Evolutionary conservation across 495 filamentous ascomycete species (phyloP).

Genomic region (Collariella sp.): DNA sequence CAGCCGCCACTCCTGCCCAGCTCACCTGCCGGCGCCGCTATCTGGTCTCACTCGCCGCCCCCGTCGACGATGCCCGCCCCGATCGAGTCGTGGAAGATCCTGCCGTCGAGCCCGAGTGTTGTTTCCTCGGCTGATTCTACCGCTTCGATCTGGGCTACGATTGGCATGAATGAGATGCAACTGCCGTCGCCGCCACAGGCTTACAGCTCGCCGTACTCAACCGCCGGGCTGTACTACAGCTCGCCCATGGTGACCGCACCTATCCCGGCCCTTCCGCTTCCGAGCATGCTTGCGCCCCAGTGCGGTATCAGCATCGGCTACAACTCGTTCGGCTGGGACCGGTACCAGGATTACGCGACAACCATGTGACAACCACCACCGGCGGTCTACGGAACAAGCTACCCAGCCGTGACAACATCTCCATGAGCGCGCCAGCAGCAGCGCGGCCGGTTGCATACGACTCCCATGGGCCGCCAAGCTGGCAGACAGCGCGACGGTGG

Average conservation of each 20-base stretch:
- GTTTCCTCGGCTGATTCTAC: slow-evolving; percentile 58
- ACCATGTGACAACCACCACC: slow-evolving; percentile 55
- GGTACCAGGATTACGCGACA: slow-evolving; percentile 53
- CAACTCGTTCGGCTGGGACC: slow-evolving; percentile 71
- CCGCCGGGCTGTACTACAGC: slow-evolving; percentile 55
- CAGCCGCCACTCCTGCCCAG: slow-evolving; percentile 80
- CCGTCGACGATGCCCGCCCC: slow-evolving; percentile 52
- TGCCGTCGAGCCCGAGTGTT: slow-evolving; percentile 77
- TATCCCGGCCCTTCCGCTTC: slow-evolving; percentile 72
- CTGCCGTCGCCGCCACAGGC: slow-evolving; percentile 66
- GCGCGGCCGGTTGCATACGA: slow-evolving; percentile 5
- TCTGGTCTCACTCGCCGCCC: slow-evolving; percentile 62
- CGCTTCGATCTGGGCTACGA: slow-evolving; percentile 70
- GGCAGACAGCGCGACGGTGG: slow-evolving; percentile 14
- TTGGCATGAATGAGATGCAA: slow-evolving; percentile 60
- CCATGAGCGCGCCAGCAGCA: slow-evolving; percentile 17
- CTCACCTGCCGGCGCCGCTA: slow-evolving; percentile 65
- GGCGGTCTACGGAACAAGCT: slow-evolving; percentile 28
- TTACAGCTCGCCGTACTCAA: slow-evolving; percentile 70
- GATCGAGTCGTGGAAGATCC: slow-evolving; percentile 86
- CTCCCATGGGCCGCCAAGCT: neutral
- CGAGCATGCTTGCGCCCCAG: slow-evolving; percentile 78
- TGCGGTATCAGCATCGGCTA: slow-evolving; percentile 73
- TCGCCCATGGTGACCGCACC: slow-evolving; percentile 55
- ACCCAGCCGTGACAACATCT: slow-evolving; percentile 35